A percentile compares a stretch with the other conserved stretches of the same genome.
These are phyloP conservation scores for Entophlyctis helioformis DNA, from an alignment of 192 early-diverging fungal species.

Conservation along the genomic window DNA sequence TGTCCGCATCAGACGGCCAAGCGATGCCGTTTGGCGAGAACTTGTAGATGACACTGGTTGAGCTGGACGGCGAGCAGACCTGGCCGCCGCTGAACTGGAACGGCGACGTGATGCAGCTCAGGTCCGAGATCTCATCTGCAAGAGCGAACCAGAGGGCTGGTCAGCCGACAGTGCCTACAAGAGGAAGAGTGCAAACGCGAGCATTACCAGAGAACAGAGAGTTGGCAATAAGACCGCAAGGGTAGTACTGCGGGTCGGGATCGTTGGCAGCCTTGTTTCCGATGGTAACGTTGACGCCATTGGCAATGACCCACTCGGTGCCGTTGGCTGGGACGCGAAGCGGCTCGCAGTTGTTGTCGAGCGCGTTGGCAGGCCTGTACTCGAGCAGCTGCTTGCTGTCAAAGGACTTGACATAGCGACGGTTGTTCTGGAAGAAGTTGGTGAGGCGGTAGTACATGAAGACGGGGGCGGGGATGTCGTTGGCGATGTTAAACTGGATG, in stretches of 20 bases:
- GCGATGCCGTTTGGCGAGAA: slow-evolving; percentile 68
- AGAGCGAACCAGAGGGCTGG: slow-evolving; percentile 23
- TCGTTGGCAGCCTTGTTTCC: too few relatives aligned
- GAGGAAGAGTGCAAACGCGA: slow-evolving; percentile 3
- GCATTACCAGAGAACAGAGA: slow-evolving; percentile 85
- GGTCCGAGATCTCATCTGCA: slow-evolving; percentile 28
- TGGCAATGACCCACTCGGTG: background rate
- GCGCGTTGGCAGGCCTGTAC: background rate
- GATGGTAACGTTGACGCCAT: slow-evolving; percentile 1
- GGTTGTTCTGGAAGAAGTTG: slow-evolving; percentile 99
- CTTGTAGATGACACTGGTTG: slow-evolving; percentile 6
- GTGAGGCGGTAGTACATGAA: slow-evolving; percentile 93
- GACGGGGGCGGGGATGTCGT: slow-evolving; percentile 60
- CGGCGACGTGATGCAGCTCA: slow-evolving; percentile 21
- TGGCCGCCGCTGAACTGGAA: background rate
- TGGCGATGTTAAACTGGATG: slow-evolving; percentile 54
- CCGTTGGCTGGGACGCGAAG: slow-evolving; percentile 19
- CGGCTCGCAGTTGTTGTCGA: slow-evolving; percentile 50
- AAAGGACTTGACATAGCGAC: slow-evolving; percentile 87
- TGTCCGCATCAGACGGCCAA: slow-evolving; percentile 73
- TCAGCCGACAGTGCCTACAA: background rate
- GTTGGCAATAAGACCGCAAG: slow-evolving; percentile 97
- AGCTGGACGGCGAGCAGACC: background rate
- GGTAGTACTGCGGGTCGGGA: slow-evolving; percentile 55
- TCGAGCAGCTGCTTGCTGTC: slow-evolving; percentile 65